These are phyloP conservation scores for Arachnopeziza araneosa DNA, from an alignment of 2,329 filamentous ascomycete genomes.

Conservation along the genomic window DNA sequence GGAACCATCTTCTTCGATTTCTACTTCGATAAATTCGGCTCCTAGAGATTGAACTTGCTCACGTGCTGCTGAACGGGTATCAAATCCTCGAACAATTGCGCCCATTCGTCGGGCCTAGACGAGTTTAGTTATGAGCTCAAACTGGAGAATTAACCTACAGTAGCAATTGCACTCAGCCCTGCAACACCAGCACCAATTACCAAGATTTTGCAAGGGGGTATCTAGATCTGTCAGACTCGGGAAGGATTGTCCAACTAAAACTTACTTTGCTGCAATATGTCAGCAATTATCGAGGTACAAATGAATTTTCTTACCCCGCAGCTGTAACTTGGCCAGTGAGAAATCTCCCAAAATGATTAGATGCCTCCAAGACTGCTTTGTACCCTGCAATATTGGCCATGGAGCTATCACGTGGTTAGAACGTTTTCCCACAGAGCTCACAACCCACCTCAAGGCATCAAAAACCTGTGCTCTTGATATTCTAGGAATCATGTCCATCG, in stretches of 20 bases:
- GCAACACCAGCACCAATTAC: conserved; percentile 89
- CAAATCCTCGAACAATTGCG: conserved; percentile 84
- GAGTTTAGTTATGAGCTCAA: conserved; percentile 3
- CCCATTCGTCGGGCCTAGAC: conserved; percentile 69
- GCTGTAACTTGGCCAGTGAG: conserved; percentile 86
- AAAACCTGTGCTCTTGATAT: conserved; percentile 87
- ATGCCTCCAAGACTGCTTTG: conserved; percentile 84
- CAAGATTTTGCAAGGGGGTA: conserved; percentile 83
- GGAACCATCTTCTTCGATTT: conserved; percentile 76
- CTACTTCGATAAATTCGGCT: conserved; percentile 84
- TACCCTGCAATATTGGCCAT: conserved; percentile 96
- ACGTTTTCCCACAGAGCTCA: neutral
- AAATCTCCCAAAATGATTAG: conserved; percentile 83
- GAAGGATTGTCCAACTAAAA: conserved; percentile 2
- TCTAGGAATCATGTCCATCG: conserved; percentile 89
- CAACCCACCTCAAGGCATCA: conserved; percentile 58
- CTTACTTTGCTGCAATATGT: conserved; percentile 27
- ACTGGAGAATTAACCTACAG: conserved; percentile 36
- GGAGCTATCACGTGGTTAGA: conserved; percentile 47
- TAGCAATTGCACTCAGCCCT: conserved; percentile 81
- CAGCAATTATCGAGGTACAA: conserved; percentile 16
- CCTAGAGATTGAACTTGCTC: conserved; percentile 89
- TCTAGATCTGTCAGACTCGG: conserved; percentile 43
- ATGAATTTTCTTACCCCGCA: conserved; percentile 51
- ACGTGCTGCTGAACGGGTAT: conserved; percentile 80